Evolutionary conservation across 2,329 filamentous ascomycete genomes (phyloP).

Genomic region (Elsinoe ampelina): DNA sequence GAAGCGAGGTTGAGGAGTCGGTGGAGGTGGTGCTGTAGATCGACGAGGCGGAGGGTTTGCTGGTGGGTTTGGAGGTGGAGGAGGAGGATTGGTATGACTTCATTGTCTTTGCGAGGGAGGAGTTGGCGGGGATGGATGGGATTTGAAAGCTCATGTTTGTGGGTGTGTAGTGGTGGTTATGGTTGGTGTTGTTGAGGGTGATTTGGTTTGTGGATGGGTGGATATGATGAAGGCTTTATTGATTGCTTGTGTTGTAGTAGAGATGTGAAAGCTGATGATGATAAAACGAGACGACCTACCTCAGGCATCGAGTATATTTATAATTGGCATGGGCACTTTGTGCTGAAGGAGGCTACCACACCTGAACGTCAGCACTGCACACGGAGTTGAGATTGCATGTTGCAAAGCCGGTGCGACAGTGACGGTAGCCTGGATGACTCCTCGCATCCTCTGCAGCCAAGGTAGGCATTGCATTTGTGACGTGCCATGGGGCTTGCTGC

Average conservation of each 20-base stretch:
- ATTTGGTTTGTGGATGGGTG: background rate
- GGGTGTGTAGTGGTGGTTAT: background rate
- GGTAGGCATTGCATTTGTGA: background rate
- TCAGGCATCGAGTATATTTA: slow-evolving; percentile 10
- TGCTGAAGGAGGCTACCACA: background rate
- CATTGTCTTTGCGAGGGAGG: slow-evolving; percentile 1
- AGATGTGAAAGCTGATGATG: background rate
- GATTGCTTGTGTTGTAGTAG: background rate
- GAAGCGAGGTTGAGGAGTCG: background rate
- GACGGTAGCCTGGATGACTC: slow-evolving; percentile 3
- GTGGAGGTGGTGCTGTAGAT: slow-evolving; percentile 6
- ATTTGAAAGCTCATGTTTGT: slow-evolving; percentile 10
- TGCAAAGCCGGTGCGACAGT: background rate
- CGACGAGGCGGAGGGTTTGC: background rate
- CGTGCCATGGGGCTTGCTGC: background rate
- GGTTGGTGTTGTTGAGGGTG: background rate
- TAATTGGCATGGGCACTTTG: background rate
- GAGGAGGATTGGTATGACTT: background rate
- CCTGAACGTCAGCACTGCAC: background rate
- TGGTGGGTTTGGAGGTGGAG: background rate
- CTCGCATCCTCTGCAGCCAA: background rate
- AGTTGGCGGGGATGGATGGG: slow-evolving; percentile 10
- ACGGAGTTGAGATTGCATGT: slow-evolving; percentile 1
- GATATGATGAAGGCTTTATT: background rate
- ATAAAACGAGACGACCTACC: background rate